Conservation (phyloP, 768 basidiomycete genomes). For the Coprinellus micaceus region DNA sequence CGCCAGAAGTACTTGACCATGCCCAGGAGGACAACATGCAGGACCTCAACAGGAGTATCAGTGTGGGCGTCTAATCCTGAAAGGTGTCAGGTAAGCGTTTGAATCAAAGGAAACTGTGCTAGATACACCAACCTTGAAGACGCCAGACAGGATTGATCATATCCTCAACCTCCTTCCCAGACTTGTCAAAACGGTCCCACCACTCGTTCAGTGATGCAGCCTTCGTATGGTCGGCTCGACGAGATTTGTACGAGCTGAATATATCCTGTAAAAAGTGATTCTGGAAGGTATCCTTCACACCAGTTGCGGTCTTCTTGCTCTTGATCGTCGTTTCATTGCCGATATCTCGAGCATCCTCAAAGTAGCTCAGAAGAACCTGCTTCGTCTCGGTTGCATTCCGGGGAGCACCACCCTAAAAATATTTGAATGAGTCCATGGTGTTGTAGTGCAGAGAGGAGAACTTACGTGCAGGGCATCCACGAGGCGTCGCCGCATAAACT, state of each 20-base stretch:
- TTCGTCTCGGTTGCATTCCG: background rate
- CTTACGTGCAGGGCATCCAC: background rate
- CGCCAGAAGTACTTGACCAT: conserved; percentile 49
- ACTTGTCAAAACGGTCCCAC: background rate
- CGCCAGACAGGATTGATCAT: conserved; percentile 34
- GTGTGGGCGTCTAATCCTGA: conserved; percentile 38
- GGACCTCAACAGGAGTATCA: conserved; percentile 43
- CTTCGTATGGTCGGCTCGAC: background rate
- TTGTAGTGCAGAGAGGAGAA: background rate
- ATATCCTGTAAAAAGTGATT: conserved; percentile 22
- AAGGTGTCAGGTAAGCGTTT: too few relatives aligned
- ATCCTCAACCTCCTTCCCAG: conserved; percentile 11
- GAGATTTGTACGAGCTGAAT: conserved; percentile 16
- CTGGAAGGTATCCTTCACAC: conserved; percentile 33
- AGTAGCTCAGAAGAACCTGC: background rate
- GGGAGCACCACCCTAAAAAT: background rate
- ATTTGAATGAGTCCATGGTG: background rate
- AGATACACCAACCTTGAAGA: conserved; percentile 13
- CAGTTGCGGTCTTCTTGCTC: conserved; percentile 20
- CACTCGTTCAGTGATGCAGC: background rate
- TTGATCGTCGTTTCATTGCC: background rate
- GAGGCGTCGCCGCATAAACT: too few relatives aligned
- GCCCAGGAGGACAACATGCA: conserved; percentile 41
- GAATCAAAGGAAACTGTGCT: too few relatives aligned
- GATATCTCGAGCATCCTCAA: background rate